A percentile compares a stretch with the other conserved stretches of the same genome.
phyloP scores from a whole-genome alignment of 108 stramenopile genomes.

The Craspedostauros australis region DNA sequence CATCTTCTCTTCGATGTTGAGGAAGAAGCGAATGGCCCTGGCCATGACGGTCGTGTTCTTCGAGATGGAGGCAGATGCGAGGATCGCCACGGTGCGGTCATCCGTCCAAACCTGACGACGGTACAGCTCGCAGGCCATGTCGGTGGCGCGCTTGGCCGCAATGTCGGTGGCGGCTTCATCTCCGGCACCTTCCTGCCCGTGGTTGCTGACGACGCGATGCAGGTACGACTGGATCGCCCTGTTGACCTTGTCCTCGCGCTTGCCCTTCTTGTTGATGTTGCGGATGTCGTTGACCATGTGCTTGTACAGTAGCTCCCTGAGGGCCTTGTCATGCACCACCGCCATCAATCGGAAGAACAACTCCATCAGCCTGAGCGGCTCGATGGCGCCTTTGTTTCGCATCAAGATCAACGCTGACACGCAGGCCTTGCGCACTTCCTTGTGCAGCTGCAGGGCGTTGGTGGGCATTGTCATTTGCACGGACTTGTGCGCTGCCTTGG shows the following conservation, averaged over 20 bases:
- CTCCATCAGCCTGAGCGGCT: slow-evolving; percentile 77
- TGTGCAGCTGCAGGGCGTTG: slow-evolving; percentile 69
- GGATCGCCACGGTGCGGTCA: slow-evolving; percentile 88
- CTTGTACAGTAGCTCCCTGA: slow-evolving; percentile 78
- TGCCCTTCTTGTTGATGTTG: slow-evolving; percentile 84
- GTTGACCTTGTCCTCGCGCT: slow-evolving; percentile 76
- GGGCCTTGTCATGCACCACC: slow-evolving; percentile 77
- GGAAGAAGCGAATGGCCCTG: slow-evolving; percentile 91
- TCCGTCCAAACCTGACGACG: slow-evolving; percentile 95
- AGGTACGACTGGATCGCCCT: slow-evolving; percentile 74
- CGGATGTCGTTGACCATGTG: slow-evolving; percentile 91
- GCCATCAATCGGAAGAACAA: slow-evolving; percentile 91
- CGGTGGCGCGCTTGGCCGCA: slow-evolving; percentile 83
- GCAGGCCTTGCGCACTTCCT: slow-evolving; percentile 80
- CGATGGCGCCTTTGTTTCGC: slow-evolving; percentile 83
- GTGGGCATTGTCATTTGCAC: slow-evolving; percentile 25
- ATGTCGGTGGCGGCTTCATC: slow-evolving; percentile 55
- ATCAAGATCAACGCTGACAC: slow-evolving; percentile 88
- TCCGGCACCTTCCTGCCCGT: slow-evolving; percentile 16
- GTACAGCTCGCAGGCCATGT: slow-evolving; percentile 92
- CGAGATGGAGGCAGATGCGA: slow-evolving; percentile 71
- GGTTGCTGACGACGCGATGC: slow-evolving; percentile 59
- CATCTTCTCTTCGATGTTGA: slow-evolving; percentile 93
- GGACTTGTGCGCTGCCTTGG: not conserved
- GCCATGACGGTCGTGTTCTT: slow-evolving; percentile 54